Evolutionary conservation across 148 eudicot genomes (phyloP).

Genomic region (Chenopodium berlandieri): DNA sequence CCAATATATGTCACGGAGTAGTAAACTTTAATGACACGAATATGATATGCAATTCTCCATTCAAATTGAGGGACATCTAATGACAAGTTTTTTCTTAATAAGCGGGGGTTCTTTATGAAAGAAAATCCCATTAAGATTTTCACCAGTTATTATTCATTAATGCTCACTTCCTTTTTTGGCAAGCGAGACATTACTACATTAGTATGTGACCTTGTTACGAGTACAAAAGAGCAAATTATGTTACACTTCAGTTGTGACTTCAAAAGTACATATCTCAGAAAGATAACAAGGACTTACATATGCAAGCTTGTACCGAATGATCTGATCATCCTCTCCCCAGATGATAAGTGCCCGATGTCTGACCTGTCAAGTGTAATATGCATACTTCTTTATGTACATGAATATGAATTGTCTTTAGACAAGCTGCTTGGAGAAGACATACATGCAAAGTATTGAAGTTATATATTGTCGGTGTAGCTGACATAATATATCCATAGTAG

Average conservation of each 20-base stretch:
- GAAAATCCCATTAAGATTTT: not conserved
- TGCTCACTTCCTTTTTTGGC: not conserved
- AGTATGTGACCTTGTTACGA: too few species aligned
- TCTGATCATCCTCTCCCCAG: slow-evolving; percentile 90
- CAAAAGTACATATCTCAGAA: too few species aligned
- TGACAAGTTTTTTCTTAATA: too few species aligned
- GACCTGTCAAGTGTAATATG: slow-evolving; percentile 43
- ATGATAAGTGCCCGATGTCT: slow-evolving; percentile 66
- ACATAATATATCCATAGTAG: not conserved
- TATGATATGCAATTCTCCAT: not conserved
- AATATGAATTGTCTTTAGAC: not conserved
- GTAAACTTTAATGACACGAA: too few species aligned
- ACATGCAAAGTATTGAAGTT: not conserved
- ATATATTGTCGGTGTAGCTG: not conserved
- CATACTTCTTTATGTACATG: not conserved
- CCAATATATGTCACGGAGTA: not conserved
- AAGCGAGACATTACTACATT: too few species aligned
- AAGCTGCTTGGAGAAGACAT: not conserved
- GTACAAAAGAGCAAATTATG: not conserved
- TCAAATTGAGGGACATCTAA: not conserved
- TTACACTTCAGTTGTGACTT: not conserved
- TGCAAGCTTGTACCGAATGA: slow-evolving; percentile 71
- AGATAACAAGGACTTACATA: slow-evolving; percentile 47
- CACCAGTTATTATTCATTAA: not conserved
- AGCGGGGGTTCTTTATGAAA: not conserved